Evolutionary conservation across 1,284 basidiomycete genomes (phyloP), one percentile per base, ranked within the genome.

Genomic region (Apiotrichum laibachii): DNA sequence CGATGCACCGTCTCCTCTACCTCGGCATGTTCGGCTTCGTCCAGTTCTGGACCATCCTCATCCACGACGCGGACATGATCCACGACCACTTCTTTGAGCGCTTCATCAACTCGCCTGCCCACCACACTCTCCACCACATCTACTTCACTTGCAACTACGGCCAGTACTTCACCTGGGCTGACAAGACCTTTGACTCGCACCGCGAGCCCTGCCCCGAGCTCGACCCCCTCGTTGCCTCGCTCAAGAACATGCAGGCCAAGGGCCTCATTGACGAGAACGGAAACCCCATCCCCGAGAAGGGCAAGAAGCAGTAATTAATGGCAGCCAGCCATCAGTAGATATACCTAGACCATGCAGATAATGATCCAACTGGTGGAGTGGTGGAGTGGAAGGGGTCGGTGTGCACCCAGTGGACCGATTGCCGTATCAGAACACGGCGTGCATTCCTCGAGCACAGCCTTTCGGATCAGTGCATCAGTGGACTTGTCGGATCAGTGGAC

Each of bases 11-110:
- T 62, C 80, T 82, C 61, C 73, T 91, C 56, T 95, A 92, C 79
- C 84, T 96, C 56, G 84, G 72, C 34, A 82, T 94, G 57, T 97
- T 96, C 75, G 85, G 91, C 47, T 82, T 89, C 57, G 89, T 97
- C 70, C 96, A 95, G 80, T 84, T 88, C 71, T 96, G 93, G 93
- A 87, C 81, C 59, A 93, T 97, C 76, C 83, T 95, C 63, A 99
- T 99, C 69, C 95, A 99, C 77, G 95, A 99, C 78, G 94, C 91
- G n/a, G 96, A 99, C 81, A 98, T 99, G 93, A 87, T 98, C 75
- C 90, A 90, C 49, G 93, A 89, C n/a, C 88, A 92, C 73, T 82
- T 87, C 9, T 82, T 96, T 2, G 95, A 98, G 78, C 86, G 83
- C 55, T 71, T 79, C 75, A 95, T 99, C 81, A 99, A 99, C 79